Evolutionary conservation across 106 monocot species (phyloP).

Genomic region (Ottelia alismoides): DNA sequence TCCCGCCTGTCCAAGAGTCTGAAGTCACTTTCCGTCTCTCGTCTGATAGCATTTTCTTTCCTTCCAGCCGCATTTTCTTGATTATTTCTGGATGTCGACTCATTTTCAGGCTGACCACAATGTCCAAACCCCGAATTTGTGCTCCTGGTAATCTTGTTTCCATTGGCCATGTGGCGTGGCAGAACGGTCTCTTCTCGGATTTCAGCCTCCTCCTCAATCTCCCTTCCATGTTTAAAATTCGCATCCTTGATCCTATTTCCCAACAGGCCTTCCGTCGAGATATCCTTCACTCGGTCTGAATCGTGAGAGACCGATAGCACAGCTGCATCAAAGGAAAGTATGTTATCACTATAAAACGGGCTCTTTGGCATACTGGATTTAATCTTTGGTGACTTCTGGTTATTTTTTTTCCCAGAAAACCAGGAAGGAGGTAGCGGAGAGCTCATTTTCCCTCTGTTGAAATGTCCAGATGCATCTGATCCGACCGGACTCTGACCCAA

Average conservation of each 20-base stretch:
- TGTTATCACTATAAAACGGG: constrained; percentile 39
- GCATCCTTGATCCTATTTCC: constrained; percentile 20
- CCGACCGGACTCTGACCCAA: constrained; percentile 75
- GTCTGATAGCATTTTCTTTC: constrained; percentile 69
- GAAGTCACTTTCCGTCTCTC: constrained; percentile 82
- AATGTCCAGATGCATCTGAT: constrained; percentile 39
- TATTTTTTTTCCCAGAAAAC: constrained; percentile 25
- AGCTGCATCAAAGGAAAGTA: constrained; percentile 76
- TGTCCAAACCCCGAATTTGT: constrained; percentile 17
- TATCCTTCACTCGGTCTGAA: constrained; percentile 30
- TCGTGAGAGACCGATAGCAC: constrained; percentile 74
- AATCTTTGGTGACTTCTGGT: constrained; percentile 8
- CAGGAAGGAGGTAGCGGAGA: constrained; percentile 71
- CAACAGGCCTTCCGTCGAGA: constrained; percentile 17
- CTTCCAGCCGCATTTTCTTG: no score
- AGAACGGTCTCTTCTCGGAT: constrained; percentile 5
- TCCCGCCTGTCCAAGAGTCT: constrained; percentile 69
- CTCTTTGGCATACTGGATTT: constrained; percentile 19
- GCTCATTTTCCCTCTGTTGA: constrained; percentile 38
- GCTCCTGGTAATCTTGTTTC: constrained; percentile 9
- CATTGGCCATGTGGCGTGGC: constrained; percentile 19
- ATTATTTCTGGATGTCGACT: no score
- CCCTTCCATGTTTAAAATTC: constrained; percentile 17
- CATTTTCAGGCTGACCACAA: constrained; percentile 5
- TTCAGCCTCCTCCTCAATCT: constrained; percentile 55